phyloP scores from a whole-genome alignment of 2,329 filamentous ascomycete genomes.

The Trichophaea hybrida region DNA sequence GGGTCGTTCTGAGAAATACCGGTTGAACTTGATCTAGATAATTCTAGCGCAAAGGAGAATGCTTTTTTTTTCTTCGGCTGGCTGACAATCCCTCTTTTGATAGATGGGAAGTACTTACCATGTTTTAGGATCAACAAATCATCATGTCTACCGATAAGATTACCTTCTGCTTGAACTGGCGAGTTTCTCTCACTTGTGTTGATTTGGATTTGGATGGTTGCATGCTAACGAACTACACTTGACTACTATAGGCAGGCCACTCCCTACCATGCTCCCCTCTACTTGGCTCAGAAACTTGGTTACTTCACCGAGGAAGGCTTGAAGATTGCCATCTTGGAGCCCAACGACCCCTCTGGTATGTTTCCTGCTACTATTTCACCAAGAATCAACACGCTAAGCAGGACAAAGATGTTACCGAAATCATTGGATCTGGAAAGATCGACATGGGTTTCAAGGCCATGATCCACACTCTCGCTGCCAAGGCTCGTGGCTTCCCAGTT shows the following conservation, averaged over 20 bases:
- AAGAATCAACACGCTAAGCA: conserved; percentile 7
- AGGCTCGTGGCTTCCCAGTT: conserved; percentile 60
- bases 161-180: conserved; percentile 75
- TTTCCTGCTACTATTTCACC: neutral
- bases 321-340: conserved; percentile 63
- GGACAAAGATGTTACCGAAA: conserved; percentile 59
- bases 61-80: conserved; percentile 43
- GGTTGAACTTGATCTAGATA: conserved; percentile 75
- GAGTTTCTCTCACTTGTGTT: conserved; percentile 29
- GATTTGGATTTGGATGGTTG: neutral
- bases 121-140: neutral
- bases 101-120: conserved; percentile 28
- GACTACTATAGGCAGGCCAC: conserved; percentile 52
- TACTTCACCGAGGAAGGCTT: conserved; percentile 63
- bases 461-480: conserved; percentile 67
- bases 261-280: conserved; percentile 65
- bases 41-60: conserved; percentile 74
- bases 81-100: conserved; percentile 18
- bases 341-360: conserved; percentile 58
- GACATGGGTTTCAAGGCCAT: conserved; percentile 72
- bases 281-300: conserved; percentile 61
- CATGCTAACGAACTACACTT: conserved; percentile 26
- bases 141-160: conserved; percentile 70
- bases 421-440: conserved; percentile 61
- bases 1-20: conserved; percentile 58